Conservation (phyloP, 805 yeast genomes). For the Suhomyces faveliae region DNA sequence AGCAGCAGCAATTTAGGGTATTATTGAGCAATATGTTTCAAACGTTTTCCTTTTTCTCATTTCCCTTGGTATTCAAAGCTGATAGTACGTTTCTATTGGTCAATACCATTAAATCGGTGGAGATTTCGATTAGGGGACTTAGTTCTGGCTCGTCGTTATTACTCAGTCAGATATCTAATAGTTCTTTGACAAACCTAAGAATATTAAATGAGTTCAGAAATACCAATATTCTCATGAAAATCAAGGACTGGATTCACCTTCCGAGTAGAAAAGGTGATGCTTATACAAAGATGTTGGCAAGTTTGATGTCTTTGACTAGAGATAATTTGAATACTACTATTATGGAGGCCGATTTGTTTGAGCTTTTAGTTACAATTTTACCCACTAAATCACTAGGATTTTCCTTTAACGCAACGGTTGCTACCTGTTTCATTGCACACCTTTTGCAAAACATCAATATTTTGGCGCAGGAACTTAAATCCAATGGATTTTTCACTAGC, state of each 20-base stretch:
- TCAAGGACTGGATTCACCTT: constrained; percentile 36
- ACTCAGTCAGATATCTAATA: constrained; percentile 59
- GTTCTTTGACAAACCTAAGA: constrained; percentile 57
- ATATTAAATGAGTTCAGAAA: constrained; percentile 41
- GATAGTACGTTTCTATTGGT: constrained; percentile 43
- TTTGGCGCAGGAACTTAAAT: constrained; percentile 25
- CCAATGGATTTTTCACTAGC: constrained; percentile 23
- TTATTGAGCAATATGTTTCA: constrained; percentile 36
- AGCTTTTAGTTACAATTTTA: constrained; percentile 46
- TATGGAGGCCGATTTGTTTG: constrained; percentile 51
- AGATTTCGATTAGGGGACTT: constrained; percentile 60
- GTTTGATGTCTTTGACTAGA: constrained; percentile 31
- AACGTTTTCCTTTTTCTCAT: constrained; percentile 32
- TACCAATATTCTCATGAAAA: constrained; percentile 33
- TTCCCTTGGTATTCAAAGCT: constrained; percentile 37
- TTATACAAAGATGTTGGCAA: constrained; percentile 33
- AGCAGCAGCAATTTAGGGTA: constrained; percentile 26
- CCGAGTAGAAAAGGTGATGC: constrained; percentile 27
- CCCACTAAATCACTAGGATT: constrained; percentile 49
- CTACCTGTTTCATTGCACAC: constrained; percentile 50
- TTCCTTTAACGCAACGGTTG: constrained; percentile 46
- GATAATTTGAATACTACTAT: constrained; percentile 33
- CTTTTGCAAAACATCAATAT: constrained; percentile 45
- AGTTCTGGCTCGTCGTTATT: constrained; percentile 43
- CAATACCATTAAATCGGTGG: constrained; percentile 62